Percentiles rank a stretch among this genome's conserved stretches.
Conservation (phyloP, 2,329 filamentous ascomycete species). For the Xylaria multiplex region DNA sequence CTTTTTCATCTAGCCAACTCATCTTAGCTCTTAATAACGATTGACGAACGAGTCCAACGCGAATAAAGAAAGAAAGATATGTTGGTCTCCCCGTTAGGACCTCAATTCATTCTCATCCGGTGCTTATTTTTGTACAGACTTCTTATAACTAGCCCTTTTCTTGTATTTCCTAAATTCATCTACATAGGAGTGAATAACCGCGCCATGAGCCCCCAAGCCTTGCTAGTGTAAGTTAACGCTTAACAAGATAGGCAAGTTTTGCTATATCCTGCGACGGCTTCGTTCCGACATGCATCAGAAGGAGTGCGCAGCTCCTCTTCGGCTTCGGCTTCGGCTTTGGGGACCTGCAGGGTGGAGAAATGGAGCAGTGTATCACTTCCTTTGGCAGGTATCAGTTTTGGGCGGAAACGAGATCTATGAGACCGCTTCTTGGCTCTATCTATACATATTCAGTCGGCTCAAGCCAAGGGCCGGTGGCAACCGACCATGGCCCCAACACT, state of each 20-base stretch:
- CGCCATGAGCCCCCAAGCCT: too few species aligned
- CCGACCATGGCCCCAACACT: neutral
- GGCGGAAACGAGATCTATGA: neutral
- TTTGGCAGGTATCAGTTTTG: neutral
- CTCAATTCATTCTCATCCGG: neutral
- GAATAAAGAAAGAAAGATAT: neutral
- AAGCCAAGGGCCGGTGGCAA: conserved; percentile 6
- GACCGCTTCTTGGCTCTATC: neutral
- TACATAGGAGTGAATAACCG: neutral
- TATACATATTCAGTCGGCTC: neutral
- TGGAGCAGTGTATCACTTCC: neutral
- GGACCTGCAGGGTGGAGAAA: neutral
- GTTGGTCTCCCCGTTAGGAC: neutral
- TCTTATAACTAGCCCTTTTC: too few species aligned
- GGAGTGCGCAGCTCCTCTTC: neutral
- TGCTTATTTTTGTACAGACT: neutral
- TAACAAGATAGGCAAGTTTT: neutral
- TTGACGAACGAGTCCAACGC: conserved; percentile 6
- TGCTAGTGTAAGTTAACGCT: too few species aligned
- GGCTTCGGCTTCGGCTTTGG: conserved; percentile 14
- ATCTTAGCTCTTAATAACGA: conserved; percentile 5
- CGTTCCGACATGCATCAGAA: neutral
- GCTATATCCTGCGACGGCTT: neutral
- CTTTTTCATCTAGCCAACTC: conserved; percentile 7
- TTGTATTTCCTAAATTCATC: too few species aligned